Conservation (phyloP, 108 stramenopile genomes). For the Nitzschia palea region DNA sequence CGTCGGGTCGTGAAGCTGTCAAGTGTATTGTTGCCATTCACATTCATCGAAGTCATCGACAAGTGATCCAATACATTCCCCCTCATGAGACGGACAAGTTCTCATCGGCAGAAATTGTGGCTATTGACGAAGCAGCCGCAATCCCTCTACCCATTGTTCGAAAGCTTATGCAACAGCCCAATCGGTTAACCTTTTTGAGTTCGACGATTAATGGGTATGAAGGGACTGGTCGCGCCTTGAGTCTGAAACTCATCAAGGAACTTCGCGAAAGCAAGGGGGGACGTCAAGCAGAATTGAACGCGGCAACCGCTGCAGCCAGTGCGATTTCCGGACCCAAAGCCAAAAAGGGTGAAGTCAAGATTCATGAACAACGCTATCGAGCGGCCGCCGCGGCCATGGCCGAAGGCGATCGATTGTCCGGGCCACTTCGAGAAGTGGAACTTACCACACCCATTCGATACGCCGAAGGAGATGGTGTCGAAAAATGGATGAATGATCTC, state of each 20-base stretch:
- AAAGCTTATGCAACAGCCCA: constrained; percentile 69
- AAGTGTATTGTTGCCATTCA: constrained; percentile 89
- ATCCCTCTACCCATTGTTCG: constrained; percentile 97
- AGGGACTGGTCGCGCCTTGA: constrained; percentile 96
- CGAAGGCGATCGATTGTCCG: constrained; percentile 22
- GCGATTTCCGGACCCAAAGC: constrained; percentile 66
- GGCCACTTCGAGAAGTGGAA: constrained; percentile 83
- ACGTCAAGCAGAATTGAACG: constrained; percentile 41
- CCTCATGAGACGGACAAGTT: constrained; percentile 89
- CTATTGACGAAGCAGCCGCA: constrained; percentile 99
- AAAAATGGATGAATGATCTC: constrained; percentile 93
- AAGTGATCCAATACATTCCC: constrained; percentile 91
- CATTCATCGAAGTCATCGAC: constrained; percentile 88
- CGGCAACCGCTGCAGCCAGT: constrained; percentile 65
- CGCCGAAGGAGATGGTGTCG: constrained; percentile 88
- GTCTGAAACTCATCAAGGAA: constrained; percentile 96
- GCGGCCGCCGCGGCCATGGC: constrained; percentile 70
- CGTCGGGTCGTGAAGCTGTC: constrained; percentile 73
- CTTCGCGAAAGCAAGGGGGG: constrained; percentile 80
- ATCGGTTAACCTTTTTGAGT: constrained; percentile 90
- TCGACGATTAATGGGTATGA: constrained; percentile 99
- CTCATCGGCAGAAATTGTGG: constrained; percentile 94
- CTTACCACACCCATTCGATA: constrained; percentile 97
- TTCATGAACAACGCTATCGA: constrained; percentile 90
- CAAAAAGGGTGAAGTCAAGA: constrained; percentile 89